Evolutionary conservation across 2,329 filamentous ascomycete genomes (phyloP).

Genomic region (Ceratocystis albifundus): DNA sequence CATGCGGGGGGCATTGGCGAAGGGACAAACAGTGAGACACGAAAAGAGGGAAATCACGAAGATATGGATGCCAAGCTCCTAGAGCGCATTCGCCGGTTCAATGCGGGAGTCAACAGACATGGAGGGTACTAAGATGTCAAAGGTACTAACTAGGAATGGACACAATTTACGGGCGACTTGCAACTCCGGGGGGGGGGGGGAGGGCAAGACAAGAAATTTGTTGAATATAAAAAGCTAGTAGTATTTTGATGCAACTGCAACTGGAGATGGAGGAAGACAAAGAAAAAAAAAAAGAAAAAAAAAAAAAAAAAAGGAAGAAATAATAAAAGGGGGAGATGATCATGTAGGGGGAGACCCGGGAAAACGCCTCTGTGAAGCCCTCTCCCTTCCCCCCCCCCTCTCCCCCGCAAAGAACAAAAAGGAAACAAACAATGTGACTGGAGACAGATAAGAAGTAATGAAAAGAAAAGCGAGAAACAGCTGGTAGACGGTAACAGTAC

Average conservation of each 20-base stretch:
- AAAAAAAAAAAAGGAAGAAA: neutral
- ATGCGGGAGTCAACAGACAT: conserved; percentile 21
- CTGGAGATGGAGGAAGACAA: neutral
- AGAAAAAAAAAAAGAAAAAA: neutral
- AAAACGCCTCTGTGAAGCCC: neutral
- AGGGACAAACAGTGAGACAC: neutral
- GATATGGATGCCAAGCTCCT: conserved; percentile 26
- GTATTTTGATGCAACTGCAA: too few species aligned
- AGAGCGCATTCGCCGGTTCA: conserved; percentile 26
- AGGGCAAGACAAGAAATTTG: neutral
- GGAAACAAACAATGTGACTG: conserved; percentile 10
- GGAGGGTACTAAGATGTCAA: conserved; percentile 1
- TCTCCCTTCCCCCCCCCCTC: neutral
- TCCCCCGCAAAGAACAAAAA: neutral
- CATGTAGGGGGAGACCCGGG: too few species aligned
- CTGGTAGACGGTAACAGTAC: neutral
- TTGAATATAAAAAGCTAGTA: too few species aligned
- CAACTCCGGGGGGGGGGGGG: too few species aligned
- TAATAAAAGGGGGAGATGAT: neutral
- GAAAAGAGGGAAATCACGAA: neutral
- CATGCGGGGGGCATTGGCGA: neutral
- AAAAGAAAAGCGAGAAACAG: neutral
- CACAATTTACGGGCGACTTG: neutral
- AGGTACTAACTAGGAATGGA: neutral
- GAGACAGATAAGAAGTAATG: neutral